Evolutionary conservation across 2,329 filamentous ascomycete species (phyloP).

Genomic region (Trichophyton schoenleinii): DNA sequence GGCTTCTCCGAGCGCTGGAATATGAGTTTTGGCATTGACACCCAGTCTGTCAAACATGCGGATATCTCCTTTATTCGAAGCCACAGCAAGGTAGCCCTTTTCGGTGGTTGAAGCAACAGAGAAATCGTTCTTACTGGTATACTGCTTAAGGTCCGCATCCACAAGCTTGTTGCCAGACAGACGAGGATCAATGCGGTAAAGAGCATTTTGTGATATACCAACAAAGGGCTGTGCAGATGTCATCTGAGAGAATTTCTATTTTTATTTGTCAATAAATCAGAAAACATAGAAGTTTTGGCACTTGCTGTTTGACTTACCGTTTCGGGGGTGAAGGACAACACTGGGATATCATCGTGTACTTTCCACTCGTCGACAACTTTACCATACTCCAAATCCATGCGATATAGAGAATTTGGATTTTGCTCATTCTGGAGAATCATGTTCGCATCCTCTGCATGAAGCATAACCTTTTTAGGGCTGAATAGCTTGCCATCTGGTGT

Average conservation of each 20-base stretch:
- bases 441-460: constrained; percentile 79
- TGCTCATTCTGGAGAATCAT: constrained; percentile 73
- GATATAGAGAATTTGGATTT: constrained; percentile 82
- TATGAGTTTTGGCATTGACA: constrained; percentile 94
- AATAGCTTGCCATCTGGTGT: constrained; percentile 79
- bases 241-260: constrained; percentile 88
- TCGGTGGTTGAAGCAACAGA: constrained; percentile 88
- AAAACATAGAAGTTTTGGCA: background rate
- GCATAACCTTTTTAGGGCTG: constrained; percentile 92
- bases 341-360: constrained; percentile 87
- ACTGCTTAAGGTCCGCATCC: constrained; percentile 86
- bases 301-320: constrained; percentile 40
- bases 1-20: constrained; percentile 85
- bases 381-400: constrained; percentile 95
- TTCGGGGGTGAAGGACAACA: constrained; percentile 83
- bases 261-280: constrained; percentile 19
- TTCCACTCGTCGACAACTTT: constrained; percentile 99
- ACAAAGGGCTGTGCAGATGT: constrained; percentile 90
- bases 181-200: constrained; percentile 89
- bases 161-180: constrained; percentile 84
- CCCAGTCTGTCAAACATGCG: constrained; percentile 91
- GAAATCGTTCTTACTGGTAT: constrained; percentile 93
- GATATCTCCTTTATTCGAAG: constrained; percentile 95
- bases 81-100: constrained; percentile 92
- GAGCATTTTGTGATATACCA: constrained; percentile 79